Evolutionary conservation across 768 basidiomycete genomes (phyloP), one percentile per base, ranked within the genome.

Genomic region (Coprinopsis cinerea): DNA sequence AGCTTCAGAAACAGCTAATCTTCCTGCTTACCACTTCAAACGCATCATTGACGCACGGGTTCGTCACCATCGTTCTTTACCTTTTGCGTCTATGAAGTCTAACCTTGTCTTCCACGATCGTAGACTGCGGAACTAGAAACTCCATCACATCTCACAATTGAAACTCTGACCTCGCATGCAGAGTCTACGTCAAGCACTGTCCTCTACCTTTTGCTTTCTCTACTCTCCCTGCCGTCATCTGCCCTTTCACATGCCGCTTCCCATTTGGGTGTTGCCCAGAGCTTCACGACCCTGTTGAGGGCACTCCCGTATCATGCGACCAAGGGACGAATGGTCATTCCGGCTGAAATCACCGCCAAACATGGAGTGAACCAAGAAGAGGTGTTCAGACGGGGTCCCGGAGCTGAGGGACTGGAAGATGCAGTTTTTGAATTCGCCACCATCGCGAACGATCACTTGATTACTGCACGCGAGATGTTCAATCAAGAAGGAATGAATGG

Each of bases 41-140:
- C 73, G 91, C 48, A 87, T 92, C 57, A 73, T 93, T 53, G 89
- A 91, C 61, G 91, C 91, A 25, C 77, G 90, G 61, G 90, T 92
- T 57, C 34, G 82, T 71, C 49, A 47, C 44, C 46, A 28, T 42
- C 30, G 36, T 37, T 35, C 45, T 45, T 48, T 27, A 25, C 52
- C 39, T 30, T 42, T 48, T 36, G 47, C 41, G 40, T 36, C 30
- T 35, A 35, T 45, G 23, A 22, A 49, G 42, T 53, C 52, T 53
- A 58, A 57, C 50, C 47, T 51, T 55, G 45, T 55, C 43, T 28
- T 43, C 43, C 59, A 32, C 34, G 44, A 45, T 39, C 51, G 42
- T 47, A 87, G 85, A 81, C 86, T 54, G 70, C 76, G 58, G 85
- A 88, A 60, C 67, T 92, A 52, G 72, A 77, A 44, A 76, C 74